These are phyloP conservation scores for Stromatinia cepivora DNA, from an alignment of 2,329 filamentous ascomycete species.

Conservation along the genomic window DNA sequence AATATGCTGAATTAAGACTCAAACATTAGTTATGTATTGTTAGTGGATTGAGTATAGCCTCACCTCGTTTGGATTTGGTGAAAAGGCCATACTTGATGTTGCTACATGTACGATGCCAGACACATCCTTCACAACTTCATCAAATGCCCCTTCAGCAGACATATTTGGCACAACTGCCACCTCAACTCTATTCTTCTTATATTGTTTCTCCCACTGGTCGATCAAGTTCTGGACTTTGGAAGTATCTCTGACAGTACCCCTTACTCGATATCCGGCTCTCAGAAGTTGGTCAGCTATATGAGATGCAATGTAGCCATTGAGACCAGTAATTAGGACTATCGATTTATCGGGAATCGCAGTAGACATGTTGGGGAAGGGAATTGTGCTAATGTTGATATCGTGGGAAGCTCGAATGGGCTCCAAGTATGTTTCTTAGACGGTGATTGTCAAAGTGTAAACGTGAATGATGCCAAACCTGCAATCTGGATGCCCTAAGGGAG, in stretches of 20 bases:
- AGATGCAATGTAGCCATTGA: slow-evolving; percentile 46
- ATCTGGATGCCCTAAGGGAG: no score
- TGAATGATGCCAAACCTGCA: background rate
- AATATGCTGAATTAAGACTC: slow-evolving; percentile 33
- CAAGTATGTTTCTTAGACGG: background rate
- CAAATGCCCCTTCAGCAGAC: slow-evolving; percentile 31
- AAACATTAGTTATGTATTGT: background rate
- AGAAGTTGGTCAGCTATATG: slow-evolving; percentile 46
- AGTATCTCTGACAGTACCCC: slow-evolving; percentile 46
- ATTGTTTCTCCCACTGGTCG: slow-evolving; percentile 39
- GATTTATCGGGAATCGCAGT: slow-evolving; percentile 38
- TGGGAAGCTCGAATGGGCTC: background rate
- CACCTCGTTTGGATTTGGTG: slow-evolving; percentile 44
- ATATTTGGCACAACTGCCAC: slow-evolving; percentile 43
- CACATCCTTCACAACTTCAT: slow-evolving; percentile 38
- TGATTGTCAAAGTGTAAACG: background rate
- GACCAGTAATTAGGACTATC: slow-evolving; percentile 46
- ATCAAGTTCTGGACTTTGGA: slow-evolving; percentile 42
- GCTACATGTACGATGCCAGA: slow-evolving; percentile 45
- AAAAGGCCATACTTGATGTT: slow-evolving; percentile 42
- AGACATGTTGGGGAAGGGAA: background rate
- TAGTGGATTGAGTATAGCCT: slow-evolving; percentile 18
- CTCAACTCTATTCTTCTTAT: slow-evolving; percentile 42
- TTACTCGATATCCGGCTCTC: slow-evolving; percentile 46
- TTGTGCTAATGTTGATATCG: background rate